A percentile compares a stretch with the other conserved stretches of the same genome.
phyloP scores from a whole-genome alignment of 257 asterid genomes.

The Solanum tacnaense region DNA sequence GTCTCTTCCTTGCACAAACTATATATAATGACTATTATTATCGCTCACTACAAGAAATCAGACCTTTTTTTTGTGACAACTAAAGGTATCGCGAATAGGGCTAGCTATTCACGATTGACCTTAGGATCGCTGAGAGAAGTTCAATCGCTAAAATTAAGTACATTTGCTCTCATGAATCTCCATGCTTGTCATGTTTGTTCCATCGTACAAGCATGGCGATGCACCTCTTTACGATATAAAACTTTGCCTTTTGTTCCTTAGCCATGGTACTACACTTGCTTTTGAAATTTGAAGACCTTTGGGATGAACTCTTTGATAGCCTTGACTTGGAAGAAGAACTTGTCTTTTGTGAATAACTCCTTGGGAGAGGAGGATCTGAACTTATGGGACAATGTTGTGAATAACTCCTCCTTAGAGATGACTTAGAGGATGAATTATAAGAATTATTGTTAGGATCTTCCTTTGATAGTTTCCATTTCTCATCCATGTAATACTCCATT shows the following conservation, averaged over 20 bases:
- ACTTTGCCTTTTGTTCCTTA: constrained; percentile 1
- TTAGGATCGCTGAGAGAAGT: neutral
- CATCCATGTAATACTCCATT: constrained; percentile 7
- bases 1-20: neutral
- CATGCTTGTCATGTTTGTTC: neutral
- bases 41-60: neutral
- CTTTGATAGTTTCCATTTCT: constrained; percentile 4
- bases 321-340: neutral
- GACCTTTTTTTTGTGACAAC: neutral
- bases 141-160: neutral
- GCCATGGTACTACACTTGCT: neutral
- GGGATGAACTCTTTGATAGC: neutral
- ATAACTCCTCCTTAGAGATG: constrained; percentile 2
- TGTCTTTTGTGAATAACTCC: neutral
- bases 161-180: neutral
- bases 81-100: neutral
- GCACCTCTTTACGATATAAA: neutral
- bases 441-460: constrained; percentile 5
- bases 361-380: constrained; percentile 1
- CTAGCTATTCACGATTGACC: neutral
- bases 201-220: neutral
- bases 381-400: neutral
- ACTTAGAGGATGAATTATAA: neutral
- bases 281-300: neutral
- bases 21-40: neutral